These are phyloP conservation scores for Solanum hybrid DNA, from an alignment of 305 asterid species.

Conservation along the genomic window DNA sequence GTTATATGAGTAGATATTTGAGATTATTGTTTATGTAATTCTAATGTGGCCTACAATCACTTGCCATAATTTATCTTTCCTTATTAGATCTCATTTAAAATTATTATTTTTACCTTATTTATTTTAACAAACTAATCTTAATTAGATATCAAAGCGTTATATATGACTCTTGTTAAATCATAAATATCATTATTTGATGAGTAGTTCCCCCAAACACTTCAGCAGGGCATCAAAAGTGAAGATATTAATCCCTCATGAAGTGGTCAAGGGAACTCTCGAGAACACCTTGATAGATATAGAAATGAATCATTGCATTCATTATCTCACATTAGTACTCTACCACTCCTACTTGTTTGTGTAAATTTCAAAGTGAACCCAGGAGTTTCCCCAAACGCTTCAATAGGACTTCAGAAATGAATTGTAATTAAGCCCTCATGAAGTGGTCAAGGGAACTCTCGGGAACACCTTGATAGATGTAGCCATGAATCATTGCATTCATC, in stretches of 20 bases:
- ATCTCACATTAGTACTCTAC: neutral
- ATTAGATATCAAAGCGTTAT: too few species aligned
- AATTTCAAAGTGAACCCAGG: neutral
- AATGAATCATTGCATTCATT: neutral
- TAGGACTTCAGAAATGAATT: neutral
- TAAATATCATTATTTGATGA: too few species aligned
- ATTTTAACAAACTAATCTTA: too few species aligned
- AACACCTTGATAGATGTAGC: neutral
- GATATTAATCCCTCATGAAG: neutral
- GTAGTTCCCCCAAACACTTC: neutral
- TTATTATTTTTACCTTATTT: too few species aligned
- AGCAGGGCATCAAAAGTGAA: neutral
- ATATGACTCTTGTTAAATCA: too few species aligned
- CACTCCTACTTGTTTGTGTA: neutral
- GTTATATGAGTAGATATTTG: too few species aligned
- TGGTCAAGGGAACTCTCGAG: constrained; percentile 1
- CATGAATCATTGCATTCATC: neutral
- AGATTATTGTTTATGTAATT: too few species aligned
- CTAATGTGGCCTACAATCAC: too few species aligned
- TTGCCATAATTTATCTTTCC: too few species aligned
- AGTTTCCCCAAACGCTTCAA: neutral
- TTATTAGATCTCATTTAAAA: too few species aligned
- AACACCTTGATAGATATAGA: neutral
- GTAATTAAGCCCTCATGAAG: neutral
- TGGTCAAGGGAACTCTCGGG: neutral